Evolutionary conservation across 345 rosid species (phyloP).

Genomic region (Noccaea bulbosa): DNA sequence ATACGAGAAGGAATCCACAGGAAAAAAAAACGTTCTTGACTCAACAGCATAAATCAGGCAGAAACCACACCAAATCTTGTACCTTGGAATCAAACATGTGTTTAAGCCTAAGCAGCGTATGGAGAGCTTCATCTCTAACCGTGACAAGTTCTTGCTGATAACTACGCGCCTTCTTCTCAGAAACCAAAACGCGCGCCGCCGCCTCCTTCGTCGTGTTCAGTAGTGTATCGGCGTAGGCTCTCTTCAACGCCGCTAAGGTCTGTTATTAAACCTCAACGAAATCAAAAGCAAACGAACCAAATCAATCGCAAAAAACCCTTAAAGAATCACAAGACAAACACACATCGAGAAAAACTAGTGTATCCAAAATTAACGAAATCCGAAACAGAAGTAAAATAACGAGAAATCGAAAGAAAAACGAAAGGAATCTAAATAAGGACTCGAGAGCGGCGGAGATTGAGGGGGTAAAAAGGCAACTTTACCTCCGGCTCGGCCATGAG

Average conservation of each 20-base stretch:
- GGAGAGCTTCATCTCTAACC: slow-evolving; percentile 74
- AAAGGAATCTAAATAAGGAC: slow-evolving; percentile 1
- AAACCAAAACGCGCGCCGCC: slow-evolving; percentile 76
- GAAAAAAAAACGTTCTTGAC: background rate
- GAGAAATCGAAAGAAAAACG: background rate
- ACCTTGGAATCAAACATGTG: slow-evolving; percentile 86
- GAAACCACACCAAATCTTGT: background rate
- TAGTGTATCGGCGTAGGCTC: slow-evolving; percentile 91
- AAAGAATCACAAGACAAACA: slow-evolving; percentile 12
- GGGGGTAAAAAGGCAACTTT: slow-evolving; percentile 32
- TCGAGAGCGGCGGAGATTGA: slow-evolving; percentile 34
- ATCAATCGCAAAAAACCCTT: slow-evolving; percentile 24
- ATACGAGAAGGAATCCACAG: background rate
- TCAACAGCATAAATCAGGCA: slow-evolving; percentile 10
- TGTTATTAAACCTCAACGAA: slow-evolving; percentile 35
- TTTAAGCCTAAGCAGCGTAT: slow-evolving; percentile 77
- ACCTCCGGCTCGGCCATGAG: slow-evolving; percentile 69
- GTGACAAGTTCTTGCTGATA: slow-evolving; percentile 69
- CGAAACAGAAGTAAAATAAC: slow-evolving; percentile 12
- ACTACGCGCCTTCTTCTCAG: slow-evolving; percentile 76
- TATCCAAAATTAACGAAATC: background rate
- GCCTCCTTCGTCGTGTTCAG: slow-evolving; percentile 89
- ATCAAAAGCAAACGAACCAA: slow-evolving; percentile 23
- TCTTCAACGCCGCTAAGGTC: slow-evolving; percentile 83
- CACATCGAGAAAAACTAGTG: background rate